Evolutionary conservation across 2,329 filamentous ascomycete species (phyloP).

Genomic region (Trichoderma sp.): DNA sequence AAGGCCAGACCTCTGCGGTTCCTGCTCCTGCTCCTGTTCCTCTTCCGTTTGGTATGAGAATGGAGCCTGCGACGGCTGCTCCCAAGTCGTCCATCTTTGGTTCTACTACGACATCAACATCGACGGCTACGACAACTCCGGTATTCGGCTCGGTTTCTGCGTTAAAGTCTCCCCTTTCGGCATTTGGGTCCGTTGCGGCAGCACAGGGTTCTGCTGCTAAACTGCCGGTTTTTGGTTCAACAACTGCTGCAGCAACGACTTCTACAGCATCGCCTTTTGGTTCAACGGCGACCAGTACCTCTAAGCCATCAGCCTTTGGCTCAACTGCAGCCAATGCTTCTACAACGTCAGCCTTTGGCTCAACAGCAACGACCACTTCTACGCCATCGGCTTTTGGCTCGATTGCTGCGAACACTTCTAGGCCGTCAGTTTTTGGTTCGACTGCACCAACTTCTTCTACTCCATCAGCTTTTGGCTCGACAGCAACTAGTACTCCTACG

Average conservation of each 20-base stretch:
- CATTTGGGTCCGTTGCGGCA: background rate
- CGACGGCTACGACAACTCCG: background rate
- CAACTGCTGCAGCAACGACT: background rate
- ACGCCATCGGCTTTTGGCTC: background rate
- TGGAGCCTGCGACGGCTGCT: background rate
- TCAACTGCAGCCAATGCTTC: background rate
- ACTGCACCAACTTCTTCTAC: no score
- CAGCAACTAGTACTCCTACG: background rate
- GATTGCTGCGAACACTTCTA: no score
- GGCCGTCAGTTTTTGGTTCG: background rate
- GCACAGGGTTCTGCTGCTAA: background rate
- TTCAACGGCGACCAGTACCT: background rate
- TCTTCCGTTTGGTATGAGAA: background rate
- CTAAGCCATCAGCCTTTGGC: background rate
- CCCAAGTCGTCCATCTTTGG: background rate
- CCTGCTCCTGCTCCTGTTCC: background rate
- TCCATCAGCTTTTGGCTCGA: background rate
- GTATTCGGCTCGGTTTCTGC: background rate
- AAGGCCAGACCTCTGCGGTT: background rate
- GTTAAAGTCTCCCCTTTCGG: background rate
- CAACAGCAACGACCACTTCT: accelerated
- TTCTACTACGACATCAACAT: background rate
- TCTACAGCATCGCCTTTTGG: background rate
- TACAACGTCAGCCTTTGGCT: background rate
- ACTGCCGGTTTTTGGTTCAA: background rate